A percentile compares a stretch with the other conserved stretches of the same genome.
phyloP scores from a whole-genome alignment of 495 filamentous ascomycete species.

The Aspergillus incahuasiensis region DNA sequence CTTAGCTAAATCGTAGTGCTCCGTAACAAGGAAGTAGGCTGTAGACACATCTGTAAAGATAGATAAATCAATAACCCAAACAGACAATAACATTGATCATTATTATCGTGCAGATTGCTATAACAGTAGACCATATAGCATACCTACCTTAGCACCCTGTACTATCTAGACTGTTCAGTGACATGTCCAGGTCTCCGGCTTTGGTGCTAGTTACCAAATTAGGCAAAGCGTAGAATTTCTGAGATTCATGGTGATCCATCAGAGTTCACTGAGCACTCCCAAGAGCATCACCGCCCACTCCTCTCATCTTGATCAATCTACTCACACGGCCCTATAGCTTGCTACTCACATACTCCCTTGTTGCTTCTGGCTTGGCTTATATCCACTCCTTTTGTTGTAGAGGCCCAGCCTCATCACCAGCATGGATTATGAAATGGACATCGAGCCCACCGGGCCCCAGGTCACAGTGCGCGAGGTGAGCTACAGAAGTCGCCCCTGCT shows the following conservation, averaged over 20 bases:
- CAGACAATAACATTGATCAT: background rate
- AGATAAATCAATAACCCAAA: background rate
- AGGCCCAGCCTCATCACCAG: slow-evolving; percentile 17
- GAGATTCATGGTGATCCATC: slow-evolving; percentile 1
- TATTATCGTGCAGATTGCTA: background rate
- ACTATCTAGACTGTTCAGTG: too few relatives aligned
- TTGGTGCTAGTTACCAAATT: slow-evolving; percentile 22
- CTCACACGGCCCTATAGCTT: background rate
- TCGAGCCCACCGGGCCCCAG: slow-evolving; percentile 60
- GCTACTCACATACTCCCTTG: background rate
- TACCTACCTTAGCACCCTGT: too few relatives aligned
- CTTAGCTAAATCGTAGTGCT: background rate
- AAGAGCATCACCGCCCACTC: slow-evolving; percentile 1
- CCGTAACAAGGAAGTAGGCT: background rate
- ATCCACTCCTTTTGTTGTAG: background rate
- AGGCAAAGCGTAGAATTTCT: slow-evolving; percentile 29
- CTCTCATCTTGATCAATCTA: background rate
- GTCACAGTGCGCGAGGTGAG: slow-evolving; percentile 68
- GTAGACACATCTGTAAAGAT: background rate
- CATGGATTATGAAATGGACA: slow-evolving; percentile 70
- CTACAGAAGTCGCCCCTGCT: background rate
- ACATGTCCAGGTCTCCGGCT: background rate
- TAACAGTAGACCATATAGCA: too few relatives aligned
- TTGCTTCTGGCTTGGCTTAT: background rate
- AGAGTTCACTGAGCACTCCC: background rate